Evolutionary conservation across 768 basidiomycete genomes (phyloP).

Genomic region (Inosperma sp.): DNA sequence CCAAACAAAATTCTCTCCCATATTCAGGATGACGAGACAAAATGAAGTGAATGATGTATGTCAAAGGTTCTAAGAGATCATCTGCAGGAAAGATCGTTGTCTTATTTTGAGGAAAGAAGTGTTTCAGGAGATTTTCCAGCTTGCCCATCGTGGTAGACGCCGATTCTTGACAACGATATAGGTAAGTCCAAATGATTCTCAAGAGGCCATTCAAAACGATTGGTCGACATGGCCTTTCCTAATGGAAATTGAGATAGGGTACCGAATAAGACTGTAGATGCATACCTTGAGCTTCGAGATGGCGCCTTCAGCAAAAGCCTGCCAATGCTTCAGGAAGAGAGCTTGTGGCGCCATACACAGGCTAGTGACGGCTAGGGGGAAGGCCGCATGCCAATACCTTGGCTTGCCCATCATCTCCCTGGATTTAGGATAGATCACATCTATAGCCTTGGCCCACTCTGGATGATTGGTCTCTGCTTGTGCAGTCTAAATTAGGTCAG

Average conservation of each 20-base stretch:
- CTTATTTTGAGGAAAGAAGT: slow-evolving; percentile 75
- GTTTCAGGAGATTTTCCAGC: slow-evolving; percentile 67
- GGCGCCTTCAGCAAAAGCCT: slow-evolving; percentile 63
- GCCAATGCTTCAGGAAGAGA: slow-evolving; percentile 82
- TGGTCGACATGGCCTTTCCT: slow-evolving; percentile 75
- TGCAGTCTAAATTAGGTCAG: slow-evolving; percentile 55
- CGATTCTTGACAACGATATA: slow-evolving; percentile 89
- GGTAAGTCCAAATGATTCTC: slow-evolving; percentile 87
- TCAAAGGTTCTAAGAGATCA: slow-evolving; percentile 71
- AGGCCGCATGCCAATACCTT: slow-evolving; percentile 84
- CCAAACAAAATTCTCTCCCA: slow-evolving; percentile 75
- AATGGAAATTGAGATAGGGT: slow-evolving; percentile 10
- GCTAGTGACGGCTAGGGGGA: slow-evolving; percentile 76
- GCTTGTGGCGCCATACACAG: slow-evolving; percentile 86
- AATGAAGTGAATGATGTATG: slow-evolving; percentile 76
- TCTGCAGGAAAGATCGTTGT: slow-evolving; percentile 60
- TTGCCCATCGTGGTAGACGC: slow-evolving; percentile 75
- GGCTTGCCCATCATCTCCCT: slow-evolving; percentile 83
- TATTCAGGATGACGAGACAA: slow-evolving; percentile 81
- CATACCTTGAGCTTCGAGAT: slow-evolving; percentile 76
- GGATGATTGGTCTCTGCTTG: slow-evolving; percentile 96
- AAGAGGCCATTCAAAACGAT: slow-evolving; percentile 77
- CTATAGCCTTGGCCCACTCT: slow-evolving; percentile 89
- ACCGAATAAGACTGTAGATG: neutral
- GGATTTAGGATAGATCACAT: slow-evolving; percentile 76